Evolutionary conservation across 202 grass and related monocot species (phyloP).

Genomic region (Carex sylvatica): DNA sequence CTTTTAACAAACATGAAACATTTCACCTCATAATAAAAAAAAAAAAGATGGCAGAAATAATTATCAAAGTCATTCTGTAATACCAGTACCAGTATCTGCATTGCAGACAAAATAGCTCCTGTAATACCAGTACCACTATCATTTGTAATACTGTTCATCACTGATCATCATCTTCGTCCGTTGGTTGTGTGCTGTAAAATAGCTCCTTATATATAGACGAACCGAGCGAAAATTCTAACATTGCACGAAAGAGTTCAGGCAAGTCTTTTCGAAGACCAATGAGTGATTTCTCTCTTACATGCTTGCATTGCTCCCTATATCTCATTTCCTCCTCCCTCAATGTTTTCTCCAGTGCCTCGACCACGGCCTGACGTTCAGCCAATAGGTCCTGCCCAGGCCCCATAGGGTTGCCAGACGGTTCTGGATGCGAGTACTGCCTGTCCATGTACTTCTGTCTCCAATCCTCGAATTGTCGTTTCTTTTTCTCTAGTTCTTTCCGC

Average conservation of each 20-base stretch:
- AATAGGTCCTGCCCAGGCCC: conserved; percentile 28
- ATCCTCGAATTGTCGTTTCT: conserved; percentile 59
- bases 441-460: conserved; percentile 59
- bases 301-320: conserved; percentile 43
- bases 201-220: conserved; percentile 62
- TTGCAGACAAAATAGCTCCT: neutral
- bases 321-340: conserved; percentile 43
- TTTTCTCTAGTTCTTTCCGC: conserved; percentile 49
- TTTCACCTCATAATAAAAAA: neutral
- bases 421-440: conserved; percentile 32
- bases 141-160: conserved; percentile 14
- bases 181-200: conserved; percentile 29
- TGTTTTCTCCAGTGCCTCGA: conserved; percentile 41
- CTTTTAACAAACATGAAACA: conserved; percentile 4
- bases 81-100: conserved; percentile 12
- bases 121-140: conserved; percentile 12
- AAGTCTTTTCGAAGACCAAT: conserved; percentile 49
- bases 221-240: conserved; percentile 47
- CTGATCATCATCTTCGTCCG: conserved; percentile 36
- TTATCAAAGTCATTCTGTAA: neutral
- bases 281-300: conserved; percentile 80
- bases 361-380: conserved; percentile 35
- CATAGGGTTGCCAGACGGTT: conserved; percentile 32
- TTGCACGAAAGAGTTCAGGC: conserved; percentile 49
- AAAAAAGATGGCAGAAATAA: neutral